Percentiles rank a stretch among this genome's conserved stretches.
These are phyloP conservation scores for Blastocystis sp. DNA, from an alignment of 352 stramenopile species.

Conservation along the genomic window DNA sequence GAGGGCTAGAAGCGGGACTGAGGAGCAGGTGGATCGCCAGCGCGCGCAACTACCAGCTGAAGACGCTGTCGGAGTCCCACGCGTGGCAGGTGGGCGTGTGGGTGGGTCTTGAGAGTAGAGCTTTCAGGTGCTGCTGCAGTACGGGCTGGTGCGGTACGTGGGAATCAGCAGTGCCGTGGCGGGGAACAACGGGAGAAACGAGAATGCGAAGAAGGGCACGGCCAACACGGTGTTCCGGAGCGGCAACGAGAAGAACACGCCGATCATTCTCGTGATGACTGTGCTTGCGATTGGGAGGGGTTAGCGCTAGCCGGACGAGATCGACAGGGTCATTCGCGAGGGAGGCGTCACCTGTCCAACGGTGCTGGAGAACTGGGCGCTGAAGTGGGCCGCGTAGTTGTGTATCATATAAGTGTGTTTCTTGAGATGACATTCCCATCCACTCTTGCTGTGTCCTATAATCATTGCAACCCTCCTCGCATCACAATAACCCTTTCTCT, in stretches of 20 bases:
- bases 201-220: slow-evolving; percentile 2
- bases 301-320: slow-evolving; percentile 39
- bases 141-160: slow-evolving; percentile 4
- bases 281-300: background rate
- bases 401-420: no score
- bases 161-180: background rate
- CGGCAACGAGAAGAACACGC: slow-evolving; percentile 37
- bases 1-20: background rate
- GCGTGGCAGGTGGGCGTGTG: slow-evolving; percentile 20
- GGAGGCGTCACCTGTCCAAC: slow-evolving; percentile 1
- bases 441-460: no score
- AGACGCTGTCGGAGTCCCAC: background rate
- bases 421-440: no score
- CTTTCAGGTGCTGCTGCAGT: slow-evolving; percentile 37
- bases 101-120: background rate
- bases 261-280: background rate
- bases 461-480: no score
- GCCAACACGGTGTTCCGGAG: slow-evolving; percentile 28
- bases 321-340: slow-evolving; percentile 24
- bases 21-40: background rate
- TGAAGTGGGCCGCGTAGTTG: slow-evolving; percentile 35
- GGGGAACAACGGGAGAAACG: background rate
- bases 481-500: background rate
- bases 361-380: slow-evolving; percentile 35
- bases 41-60: slow-evolving; percentile 14